Percentiles rank a stretch among this genome's conserved stretches.
Evolutionary conservation across 345 rosid species (phyloP).

Genomic region (Syzygium jambos): DNA sequence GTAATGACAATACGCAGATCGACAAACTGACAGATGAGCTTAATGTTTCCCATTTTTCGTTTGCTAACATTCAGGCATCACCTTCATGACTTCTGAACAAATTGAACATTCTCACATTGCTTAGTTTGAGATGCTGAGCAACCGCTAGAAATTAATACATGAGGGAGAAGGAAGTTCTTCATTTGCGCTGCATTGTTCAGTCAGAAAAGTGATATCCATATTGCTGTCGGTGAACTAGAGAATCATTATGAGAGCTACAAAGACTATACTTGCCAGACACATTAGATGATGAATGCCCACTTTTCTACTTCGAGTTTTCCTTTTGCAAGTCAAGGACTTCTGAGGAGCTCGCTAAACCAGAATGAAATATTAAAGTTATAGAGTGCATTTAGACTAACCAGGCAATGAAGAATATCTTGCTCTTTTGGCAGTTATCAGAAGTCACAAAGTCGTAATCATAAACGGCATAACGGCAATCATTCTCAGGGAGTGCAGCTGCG

Average conservation of each 20-base stretch:
- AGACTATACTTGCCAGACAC: not conserved
- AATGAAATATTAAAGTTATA: not conserved
- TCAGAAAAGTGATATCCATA: not conserved
- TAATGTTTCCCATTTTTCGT: not conserved
- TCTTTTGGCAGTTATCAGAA: not conserved
- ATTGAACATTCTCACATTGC: not conserved
- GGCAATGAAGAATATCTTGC: not conserved
- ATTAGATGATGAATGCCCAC: not conserved
- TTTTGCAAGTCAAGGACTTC: not conserved
- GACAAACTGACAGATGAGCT: not conserved
- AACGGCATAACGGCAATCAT: not conserved
- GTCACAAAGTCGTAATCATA: not conserved
- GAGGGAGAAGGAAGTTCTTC: not conserved
- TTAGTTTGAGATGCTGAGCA: not conserved
- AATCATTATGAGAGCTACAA: not conserved
- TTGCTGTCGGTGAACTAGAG: not conserved
- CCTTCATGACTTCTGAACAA: not conserved
- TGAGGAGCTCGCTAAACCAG: not conserved
- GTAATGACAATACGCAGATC: not conserved
- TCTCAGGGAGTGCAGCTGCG: not conserved
- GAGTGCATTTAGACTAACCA: constrained; percentile 24
- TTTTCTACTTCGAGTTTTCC: not conserved
- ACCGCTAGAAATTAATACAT: not conserved
- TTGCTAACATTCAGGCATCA: not conserved
- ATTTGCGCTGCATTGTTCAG: not conserved